Evolutionary conservation across 768 basidiomycete genomes (phyloP).

Genomic region (Lentinus brumalis): DNA sequence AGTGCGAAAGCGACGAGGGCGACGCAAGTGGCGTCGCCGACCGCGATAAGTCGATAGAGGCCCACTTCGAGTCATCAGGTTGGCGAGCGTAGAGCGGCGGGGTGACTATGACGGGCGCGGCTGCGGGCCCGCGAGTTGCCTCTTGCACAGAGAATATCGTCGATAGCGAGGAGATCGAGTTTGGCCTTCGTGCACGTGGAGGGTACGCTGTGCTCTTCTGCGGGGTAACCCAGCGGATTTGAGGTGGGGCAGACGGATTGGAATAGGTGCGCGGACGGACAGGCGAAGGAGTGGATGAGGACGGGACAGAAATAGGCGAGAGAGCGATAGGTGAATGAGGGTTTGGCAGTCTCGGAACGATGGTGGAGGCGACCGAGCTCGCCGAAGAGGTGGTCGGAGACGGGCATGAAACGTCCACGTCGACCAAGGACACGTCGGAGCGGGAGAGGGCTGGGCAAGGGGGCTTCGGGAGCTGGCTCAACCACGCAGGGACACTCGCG

Average conservation of each 20-base stretch:
- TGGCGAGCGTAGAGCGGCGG: constrained; percentile 4
- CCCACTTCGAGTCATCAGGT: background rate
- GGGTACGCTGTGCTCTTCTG: background rate
- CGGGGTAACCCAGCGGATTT: constrained; percentile 10
- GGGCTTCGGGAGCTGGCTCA: constrained; percentile 3
- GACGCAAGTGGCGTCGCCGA: background rate
- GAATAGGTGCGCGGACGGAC: constrained; percentile 3
- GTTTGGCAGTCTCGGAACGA: background rate
- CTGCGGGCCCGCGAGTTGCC: background rate
- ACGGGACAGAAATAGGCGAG: background rate
- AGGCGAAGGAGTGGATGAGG: background rate
- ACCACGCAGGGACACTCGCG: constrained; percentile 21
- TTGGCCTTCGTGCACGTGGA: background rate
- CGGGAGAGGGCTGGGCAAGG: constrained; percentile 5
- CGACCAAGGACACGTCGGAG: background rate
- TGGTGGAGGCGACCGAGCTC: background rate
- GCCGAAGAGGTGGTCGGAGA: constrained; percentile 1
- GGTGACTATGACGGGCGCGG: background rate
- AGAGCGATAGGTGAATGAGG: background rate
- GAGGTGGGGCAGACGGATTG: constrained; percentile 5
- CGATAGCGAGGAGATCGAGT: constrained; percentile 7
- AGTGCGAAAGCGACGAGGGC: background rate
- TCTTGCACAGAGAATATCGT: constrained; percentile 5
- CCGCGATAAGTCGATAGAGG: background rate
- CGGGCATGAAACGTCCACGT: background rate